Evolutionary conservation across 78 protist species (phyloP), one percentile per base, ranked within the genome.

Genomic region (Dictyostelium purpureum): DNA sequence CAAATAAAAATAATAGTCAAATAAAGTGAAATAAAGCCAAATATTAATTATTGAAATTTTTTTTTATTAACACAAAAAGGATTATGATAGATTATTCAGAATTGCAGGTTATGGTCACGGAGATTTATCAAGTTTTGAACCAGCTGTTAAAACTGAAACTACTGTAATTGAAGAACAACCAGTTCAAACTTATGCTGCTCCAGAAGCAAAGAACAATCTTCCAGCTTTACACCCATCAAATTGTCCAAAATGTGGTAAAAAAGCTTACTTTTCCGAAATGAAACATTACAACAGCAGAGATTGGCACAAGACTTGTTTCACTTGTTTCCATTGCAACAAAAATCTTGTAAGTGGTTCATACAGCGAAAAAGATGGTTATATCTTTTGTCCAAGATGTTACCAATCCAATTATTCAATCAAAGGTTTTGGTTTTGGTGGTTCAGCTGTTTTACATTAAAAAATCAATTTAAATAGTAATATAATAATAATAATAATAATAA

Each of bases 11-110:
- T 19, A 18, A 16, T 21, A 21, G 6, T 21, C 16, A 52, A 52
- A 21, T 21, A 52, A 52, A 73, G n/a, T n/a, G 19, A 65, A 31
- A 31, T 18, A 35, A 31, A 31, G 57, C 57, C 12, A 31, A 31
- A 73, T 31, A 24, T 24, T 21, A 47, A 26, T 21, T 24, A 4
- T 28, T 51, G 3, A 2, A 52, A 47, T 49, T 4, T 38, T 7
- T 14, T 45, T 38, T 73, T 43, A 73, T 31, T 24, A 73, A 24
- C 10, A 10, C 9, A 14, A 71, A 47, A 21, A 52, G 61, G 89
- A 81, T 40, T 81, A 81, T 18, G 90, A 81, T 33, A 66, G 90
- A 69, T 56, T 81, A 33, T 81, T 81, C 54, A 66, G 90, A 69
- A 16, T 10, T 24, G 61, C 61, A 21, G 90, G 90, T 38, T 81